Percentiles rank a stretch among this genome's conserved stretches.
phyloP scores from a whole-genome alignment of 1,284 basidiomycete species.

The Ceratobasidium sp. region DNA sequence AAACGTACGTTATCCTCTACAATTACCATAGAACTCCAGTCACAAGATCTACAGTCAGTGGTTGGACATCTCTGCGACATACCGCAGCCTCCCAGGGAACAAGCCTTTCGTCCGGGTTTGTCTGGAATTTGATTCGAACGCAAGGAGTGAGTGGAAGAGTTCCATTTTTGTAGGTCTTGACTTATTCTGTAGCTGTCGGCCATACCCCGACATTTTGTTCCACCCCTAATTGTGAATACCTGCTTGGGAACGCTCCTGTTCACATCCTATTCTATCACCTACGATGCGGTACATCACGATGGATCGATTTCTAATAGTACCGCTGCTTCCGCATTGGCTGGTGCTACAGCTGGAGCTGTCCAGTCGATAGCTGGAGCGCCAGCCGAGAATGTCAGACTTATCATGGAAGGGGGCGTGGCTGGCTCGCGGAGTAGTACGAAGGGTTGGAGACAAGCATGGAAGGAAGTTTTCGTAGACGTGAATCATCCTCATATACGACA shows the following conservation, averaged over 20 bases:
- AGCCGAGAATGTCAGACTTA: slow-evolving; percentile 73
- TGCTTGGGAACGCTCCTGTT: slow-evolving; percentile 74
- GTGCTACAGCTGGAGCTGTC: slow-evolving; percentile 69
- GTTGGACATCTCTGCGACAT: slow-evolving; percentile 74
- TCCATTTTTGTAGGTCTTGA: slow-evolving; percentile 15
- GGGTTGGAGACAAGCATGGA: slow-evolving; percentile 63
- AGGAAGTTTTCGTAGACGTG: slow-evolving; percentile 68
- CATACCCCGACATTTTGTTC: slow-evolving; percentile 77
- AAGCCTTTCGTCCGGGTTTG: slow-evolving; percentile 62
- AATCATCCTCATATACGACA: not conserved
- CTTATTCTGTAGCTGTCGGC: slow-evolving; percentile 60
- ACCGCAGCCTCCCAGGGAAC: slow-evolving; percentile 65
- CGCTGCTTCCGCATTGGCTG: slow-evolving; percentile 64
- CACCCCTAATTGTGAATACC: slow-evolving; percentile 75
- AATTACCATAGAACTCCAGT: slow-evolving; percentile 24
- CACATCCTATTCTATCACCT: slow-evolving; percentile 62
- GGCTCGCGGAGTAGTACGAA: slow-evolving; percentile 25
- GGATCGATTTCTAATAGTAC: slow-evolving; percentile 50
- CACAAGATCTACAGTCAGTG: slow-evolving; percentile 62
- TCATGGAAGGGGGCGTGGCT: slow-evolving; percentile 57
- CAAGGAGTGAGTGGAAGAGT: slow-evolving; percentile 65
- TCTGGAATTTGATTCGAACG: slow-evolving; percentile 64
- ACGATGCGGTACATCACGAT: slow-evolving; percentile 23
- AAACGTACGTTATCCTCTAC: slow-evolving; percentile 59
- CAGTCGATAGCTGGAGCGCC: slow-evolving; percentile 79